Base-by-base conservation (phyloP, 2,329 filamentous ascomycete species). In the Lachnellula arida region DNA sequence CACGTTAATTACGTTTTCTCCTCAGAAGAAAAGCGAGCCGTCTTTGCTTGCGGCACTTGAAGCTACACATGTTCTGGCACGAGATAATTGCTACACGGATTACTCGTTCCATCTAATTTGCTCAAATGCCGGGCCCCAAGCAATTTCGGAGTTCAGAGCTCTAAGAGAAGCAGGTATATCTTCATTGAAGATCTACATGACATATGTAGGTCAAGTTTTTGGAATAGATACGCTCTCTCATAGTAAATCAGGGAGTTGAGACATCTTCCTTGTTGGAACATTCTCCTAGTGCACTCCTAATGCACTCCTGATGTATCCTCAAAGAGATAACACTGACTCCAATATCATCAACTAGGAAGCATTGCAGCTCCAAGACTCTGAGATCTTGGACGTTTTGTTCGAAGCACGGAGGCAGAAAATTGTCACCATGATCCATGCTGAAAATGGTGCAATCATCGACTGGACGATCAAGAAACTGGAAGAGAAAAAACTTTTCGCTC, bases 401-500 rank as follows among this genome's bases (percentile, higher is more conserved):
- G 70, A 74, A 63, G 73, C 67, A 56, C 72, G 61, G 52, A 73
- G 68, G 68, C 73, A 75, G 53, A 66, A 71, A 22, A 78, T 82
- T 48, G 73, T 78, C 11, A 82, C 80, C 19, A 81, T 81, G 75
- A 75, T 82, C 43, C 78, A 81, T 59, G 78, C 78, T 1, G 78
- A 81, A 61, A 81, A 81, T 58, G 76, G 76, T 23, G 76, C 79
- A 53, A 74, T 81, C 17, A 76, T 81, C 37, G 73, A 78, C 50
- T 81, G 77, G 78, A 76, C 81, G 57, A 81, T 78, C 1, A 72
- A 74, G 39, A 76, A 78, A 51, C 74, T 81, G 14, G 78, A 81
- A 58, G 73, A 75, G 48, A 71, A 72, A 32, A 71, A 74, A 22
- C 65, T 78, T 4, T 75, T 76, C 46, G 77, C 73, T 2, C 78